Conservation (phyloP, 768 basidiomycete genomes). For the Leccinum aurantiacum region DNA sequence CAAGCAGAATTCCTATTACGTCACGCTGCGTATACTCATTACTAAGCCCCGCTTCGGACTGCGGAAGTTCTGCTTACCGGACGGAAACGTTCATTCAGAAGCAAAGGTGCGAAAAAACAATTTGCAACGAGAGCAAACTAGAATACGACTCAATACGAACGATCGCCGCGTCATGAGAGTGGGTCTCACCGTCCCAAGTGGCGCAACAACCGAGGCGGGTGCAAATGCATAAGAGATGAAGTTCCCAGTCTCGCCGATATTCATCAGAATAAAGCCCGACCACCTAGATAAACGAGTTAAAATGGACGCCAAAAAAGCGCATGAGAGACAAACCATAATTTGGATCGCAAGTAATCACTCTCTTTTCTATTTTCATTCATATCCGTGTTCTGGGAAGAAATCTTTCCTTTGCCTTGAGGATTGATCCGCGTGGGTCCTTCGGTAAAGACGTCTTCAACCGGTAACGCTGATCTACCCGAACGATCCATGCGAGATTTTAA, state of each 20-base stretch:
- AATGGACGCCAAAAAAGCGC: background rate
- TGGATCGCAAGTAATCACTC: conserved; percentile 78
- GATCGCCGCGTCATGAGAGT: background rate
- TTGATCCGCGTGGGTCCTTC: conserved; percentile 13
- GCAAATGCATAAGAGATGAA: conserved; percentile 90
- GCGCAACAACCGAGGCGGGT: conserved; percentile 91
- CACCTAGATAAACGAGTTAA: conserved; percentile 56
- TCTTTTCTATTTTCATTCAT: conserved; percentile 46
- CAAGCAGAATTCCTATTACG: conserved; percentile 73
- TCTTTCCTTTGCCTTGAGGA: conserved; percentile 10
- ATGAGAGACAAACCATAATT: conserved; percentile 61
- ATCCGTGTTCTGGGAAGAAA: conserved; percentile 17
- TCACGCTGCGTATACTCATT: conserved; percentile 53
- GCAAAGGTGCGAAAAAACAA: conserved; percentile 87
- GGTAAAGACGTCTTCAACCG: conserved; percentile 42
- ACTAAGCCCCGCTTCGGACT: conserved; percentile 10
- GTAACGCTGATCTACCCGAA: conserved; percentile 21
- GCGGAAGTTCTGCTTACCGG: conserved; percentile 44
- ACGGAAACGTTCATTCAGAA: conserved; percentile 81
- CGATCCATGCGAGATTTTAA: background rate
- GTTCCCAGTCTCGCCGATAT: conserved; percentile 87
- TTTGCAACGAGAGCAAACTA: conserved; percentile 94
- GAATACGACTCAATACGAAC: background rate
- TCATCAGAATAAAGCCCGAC: conserved; percentile 86
- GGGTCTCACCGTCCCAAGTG: conserved; percentile 81